Percentiles rank a stretch among this genome's conserved stretches.
phyloP scores from a whole-genome alignment of 2,329 filamentous ascomycete genomes.

The Trichophyton simii region DNA sequence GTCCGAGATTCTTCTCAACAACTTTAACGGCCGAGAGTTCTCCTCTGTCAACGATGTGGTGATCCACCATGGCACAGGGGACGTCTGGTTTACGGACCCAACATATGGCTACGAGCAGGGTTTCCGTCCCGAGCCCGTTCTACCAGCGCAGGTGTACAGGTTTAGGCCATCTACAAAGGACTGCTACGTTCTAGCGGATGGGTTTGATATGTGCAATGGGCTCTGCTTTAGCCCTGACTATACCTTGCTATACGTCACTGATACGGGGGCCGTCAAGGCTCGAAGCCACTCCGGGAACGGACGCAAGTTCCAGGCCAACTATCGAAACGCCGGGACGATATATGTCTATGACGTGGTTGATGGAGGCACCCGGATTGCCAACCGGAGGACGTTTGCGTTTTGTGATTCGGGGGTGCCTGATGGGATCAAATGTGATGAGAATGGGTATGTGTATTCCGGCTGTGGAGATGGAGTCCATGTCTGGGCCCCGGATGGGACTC shows the following conservation, averaged over 20 bases:
- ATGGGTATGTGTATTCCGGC: constrained; percentile 45
- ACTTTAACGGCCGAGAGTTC: constrained; percentile 27
- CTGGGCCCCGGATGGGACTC: constrained; percentile 37
- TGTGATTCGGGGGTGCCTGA: constrained; percentile 36
- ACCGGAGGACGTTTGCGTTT: constrained; percentile 43
- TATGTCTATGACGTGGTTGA: constrained; percentile 32
- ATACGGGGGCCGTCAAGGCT: constrained; percentile 24
- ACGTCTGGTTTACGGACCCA: constrained; percentile 31
- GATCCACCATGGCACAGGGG: constrained; percentile 23
- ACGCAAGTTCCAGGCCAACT: constrained; percentile 10
- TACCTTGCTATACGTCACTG: constrained; percentile 29
- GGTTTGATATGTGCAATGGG: constrained; percentile 32
- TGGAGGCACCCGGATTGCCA: constrained; percentile 33
- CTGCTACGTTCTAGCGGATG: constrained; percentile 28
- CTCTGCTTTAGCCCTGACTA: constrained; percentile 33
- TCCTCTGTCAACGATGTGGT: constrained; percentile 30
- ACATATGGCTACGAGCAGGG: constrained; percentile 27
- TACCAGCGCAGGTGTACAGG: constrained; percentile 30
- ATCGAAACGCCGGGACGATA: constrained; percentile 17
- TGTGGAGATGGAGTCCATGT: constrained; percentile 44
- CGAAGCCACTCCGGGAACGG: constrained; percentile 13
- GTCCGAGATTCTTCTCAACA: constrained; percentile 19
- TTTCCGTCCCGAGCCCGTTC: constrained; percentile 22
- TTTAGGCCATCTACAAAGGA: constrained; percentile 25
- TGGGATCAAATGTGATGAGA: constrained; percentile 37